These are phyloP conservation scores for Nicotiana obtusifolia DNA, from an alignment of 257 asterid species.

Conservation along the genomic window DNA sequence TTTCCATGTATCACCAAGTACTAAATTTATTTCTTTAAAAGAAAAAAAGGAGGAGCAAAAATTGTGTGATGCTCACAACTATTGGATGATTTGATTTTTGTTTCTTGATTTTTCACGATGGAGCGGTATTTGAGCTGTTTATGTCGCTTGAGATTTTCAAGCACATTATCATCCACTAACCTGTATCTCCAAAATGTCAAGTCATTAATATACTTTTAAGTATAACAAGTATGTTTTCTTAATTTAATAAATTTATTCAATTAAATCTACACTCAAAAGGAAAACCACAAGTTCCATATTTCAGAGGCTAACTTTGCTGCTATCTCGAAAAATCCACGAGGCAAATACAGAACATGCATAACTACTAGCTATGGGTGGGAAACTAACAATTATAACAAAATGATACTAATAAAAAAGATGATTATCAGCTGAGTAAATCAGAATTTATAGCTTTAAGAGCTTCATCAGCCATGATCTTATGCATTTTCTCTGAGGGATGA, in stretches of 20 bases:
- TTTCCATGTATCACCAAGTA: too few relatives aligned
- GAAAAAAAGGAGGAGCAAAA: too few relatives aligned
- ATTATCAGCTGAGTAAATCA: constrained; percentile 10
- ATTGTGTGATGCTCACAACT: too few relatives aligned
- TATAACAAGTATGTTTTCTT: too few relatives aligned
- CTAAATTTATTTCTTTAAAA: too few relatives aligned
- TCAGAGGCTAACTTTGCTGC: neutral
- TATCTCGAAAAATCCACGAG: neutral
- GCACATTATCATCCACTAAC: neutral
- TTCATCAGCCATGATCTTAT: constrained; percentile 33
- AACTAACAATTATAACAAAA: neutral
- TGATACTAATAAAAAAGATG: neutral
- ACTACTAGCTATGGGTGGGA: neutral
- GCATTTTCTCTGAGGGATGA: constrained; percentile 43
- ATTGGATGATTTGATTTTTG: neutral
- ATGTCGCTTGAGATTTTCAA: neutral
- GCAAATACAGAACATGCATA: neutral
- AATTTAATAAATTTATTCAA: too few relatives aligned
- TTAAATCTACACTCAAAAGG: neutral
- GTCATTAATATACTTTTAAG: too few relatives aligned
- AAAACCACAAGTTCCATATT: neutral
- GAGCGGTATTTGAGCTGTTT: neutral
- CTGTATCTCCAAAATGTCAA: too few relatives aligned
- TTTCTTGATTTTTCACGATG: neutral
- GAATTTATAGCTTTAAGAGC: constrained; percentile 16